phyloP scores from a whole-genome alignment of 768 basidiomycete species.

The Boletus reticulatus region DNA sequence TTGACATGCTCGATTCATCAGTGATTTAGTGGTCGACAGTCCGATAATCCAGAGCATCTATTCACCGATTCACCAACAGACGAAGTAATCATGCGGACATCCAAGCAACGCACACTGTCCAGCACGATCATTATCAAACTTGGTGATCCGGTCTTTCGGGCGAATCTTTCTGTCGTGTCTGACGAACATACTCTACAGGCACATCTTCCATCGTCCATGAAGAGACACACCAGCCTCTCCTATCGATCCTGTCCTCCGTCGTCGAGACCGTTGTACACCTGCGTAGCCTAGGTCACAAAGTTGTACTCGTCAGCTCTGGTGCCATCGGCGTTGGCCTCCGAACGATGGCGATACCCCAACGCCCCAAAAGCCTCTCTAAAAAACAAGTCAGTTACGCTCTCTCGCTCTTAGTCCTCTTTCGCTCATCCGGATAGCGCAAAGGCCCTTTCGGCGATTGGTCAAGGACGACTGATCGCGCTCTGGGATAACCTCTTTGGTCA shows the following conservation, averaged over 20 bases:
- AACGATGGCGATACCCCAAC: constrained; percentile 79
- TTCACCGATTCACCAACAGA: not conserved
- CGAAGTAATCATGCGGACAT: constrained; percentile 15
- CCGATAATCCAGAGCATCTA: no score
- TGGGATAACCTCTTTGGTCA: constrained; percentile 98
- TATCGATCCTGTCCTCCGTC: constrained; percentile 87
- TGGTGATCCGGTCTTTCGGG: constrained; percentile 42
- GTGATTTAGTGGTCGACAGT: no score
- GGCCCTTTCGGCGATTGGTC: constrained; percentile 96
- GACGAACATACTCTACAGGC: constrained; percentile 38
- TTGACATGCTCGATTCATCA: no score
- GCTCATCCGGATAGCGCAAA: constrained; percentile 36
- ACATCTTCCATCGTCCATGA: constrained; percentile 97
- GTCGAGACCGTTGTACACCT: constrained; percentile 88
- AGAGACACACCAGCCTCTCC: constrained; percentile 85
- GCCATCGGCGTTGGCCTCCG: constrained; percentile 97
- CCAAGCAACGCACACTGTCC: constrained; percentile 31
- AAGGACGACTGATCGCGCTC: constrained; percentile 91
- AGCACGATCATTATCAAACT: constrained; percentile 86
- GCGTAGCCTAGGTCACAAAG: constrained; percentile 80
- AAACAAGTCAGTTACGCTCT: constrained; percentile 70
- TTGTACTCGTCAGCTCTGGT: constrained; percentile 93
- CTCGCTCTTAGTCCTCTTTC: not conserved
- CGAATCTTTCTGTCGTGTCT: constrained; percentile 3
- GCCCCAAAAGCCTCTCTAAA: constrained; percentile 81